phyloP scores from a whole-genome alignment of 73 alveolate species.

The Paramecium caudatum region DNA sequence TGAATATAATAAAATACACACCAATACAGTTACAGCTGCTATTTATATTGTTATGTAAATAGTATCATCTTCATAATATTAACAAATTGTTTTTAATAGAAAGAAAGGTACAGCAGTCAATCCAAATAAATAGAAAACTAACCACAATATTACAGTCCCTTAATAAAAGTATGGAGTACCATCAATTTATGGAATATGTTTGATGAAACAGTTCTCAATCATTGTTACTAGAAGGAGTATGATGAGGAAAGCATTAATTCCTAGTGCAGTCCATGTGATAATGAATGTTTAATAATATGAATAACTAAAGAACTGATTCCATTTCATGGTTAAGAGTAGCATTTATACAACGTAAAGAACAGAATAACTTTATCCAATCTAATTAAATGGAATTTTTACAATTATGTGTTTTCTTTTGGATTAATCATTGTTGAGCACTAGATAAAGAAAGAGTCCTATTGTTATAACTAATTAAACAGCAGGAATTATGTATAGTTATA shows the following conservation, averaged over 20 bases:
- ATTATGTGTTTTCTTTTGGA: conserved; percentile 28
- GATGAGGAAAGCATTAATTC: background rate
- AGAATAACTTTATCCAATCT: conserved; percentile 10
- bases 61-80: conserved; percentile 19
- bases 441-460: background rate
- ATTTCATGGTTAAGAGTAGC: conserved; percentile 30
- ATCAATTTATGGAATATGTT: conserved; percentile 8
- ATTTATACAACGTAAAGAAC: conserved; percentile 31
- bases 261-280: conserved; percentile 32
- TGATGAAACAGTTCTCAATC: conserved; percentile 34
- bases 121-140: conserved; percentile 38
- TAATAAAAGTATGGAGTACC: background rate
- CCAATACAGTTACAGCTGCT: background rate
- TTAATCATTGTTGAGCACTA: background rate
- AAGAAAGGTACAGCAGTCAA: conserved; percentile 27
- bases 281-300: conserved; percentile 24
- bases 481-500: conserved; percentile 11
- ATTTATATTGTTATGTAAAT: background rate
- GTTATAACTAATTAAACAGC: conserved; percentile 37
- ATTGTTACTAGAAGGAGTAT: background rate
- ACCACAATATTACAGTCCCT: conserved; percentile 41
- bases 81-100: conserved; percentile 30
- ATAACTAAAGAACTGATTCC: conserved; percentile 8
- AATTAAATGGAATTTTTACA: background rate
- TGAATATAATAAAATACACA: conserved; percentile 23